These are phyloP conservation scores for Neofusicoccum cordaticola DNA, from an alignment of 2,329 filamentous ascomycete genomes.

Conservation along the genomic window DNA sequence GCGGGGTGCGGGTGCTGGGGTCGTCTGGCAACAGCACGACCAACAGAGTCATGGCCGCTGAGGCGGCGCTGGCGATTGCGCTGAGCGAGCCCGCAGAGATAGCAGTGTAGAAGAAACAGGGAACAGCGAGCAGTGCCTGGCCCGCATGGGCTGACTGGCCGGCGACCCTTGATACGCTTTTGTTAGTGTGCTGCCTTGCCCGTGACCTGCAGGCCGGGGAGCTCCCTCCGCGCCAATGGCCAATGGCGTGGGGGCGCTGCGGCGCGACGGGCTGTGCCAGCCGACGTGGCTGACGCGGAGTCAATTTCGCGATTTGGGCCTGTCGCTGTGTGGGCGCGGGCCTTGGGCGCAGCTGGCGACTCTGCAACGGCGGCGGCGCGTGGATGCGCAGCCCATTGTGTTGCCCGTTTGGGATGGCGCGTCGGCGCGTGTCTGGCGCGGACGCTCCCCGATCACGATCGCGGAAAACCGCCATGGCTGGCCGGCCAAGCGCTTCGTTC, in stretches of 20 bases:
- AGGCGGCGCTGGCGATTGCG: background rate
- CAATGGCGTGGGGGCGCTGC: background rate
- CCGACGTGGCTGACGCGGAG: conserved; percentile 6
- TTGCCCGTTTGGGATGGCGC: conserved; percentile 9
- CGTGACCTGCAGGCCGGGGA: background rate
- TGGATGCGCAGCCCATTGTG: background rate
- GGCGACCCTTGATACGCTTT: background rate
- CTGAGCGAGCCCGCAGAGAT: background rate
- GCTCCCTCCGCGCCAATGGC: background rate
- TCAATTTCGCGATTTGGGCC: background rate
- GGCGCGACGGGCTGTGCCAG: background rate
- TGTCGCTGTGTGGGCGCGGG: background rate
- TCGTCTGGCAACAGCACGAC: conserved; percentile 18
- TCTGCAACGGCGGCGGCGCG: background rate
- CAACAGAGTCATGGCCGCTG: background rate
- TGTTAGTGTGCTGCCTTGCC: background rate
- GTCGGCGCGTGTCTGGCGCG: conserved; percentile 8
- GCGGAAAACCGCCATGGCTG: background rate
- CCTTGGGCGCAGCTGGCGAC: background rate
- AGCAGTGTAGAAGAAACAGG: conserved; percentile 5
- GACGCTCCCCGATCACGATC: background rate
- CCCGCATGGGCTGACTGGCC: background rate
- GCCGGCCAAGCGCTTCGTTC: background rate
- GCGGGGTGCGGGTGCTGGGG: conserved; percentile 30
- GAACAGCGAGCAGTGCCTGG: background rate